A percentile compares a stretch with the other conserved stretches of the same genome.
Evolutionary conservation across 2,329 filamentous ascomycete genomes (phyloP).

Genomic region (Clonostachys rhizophaga): DNA sequence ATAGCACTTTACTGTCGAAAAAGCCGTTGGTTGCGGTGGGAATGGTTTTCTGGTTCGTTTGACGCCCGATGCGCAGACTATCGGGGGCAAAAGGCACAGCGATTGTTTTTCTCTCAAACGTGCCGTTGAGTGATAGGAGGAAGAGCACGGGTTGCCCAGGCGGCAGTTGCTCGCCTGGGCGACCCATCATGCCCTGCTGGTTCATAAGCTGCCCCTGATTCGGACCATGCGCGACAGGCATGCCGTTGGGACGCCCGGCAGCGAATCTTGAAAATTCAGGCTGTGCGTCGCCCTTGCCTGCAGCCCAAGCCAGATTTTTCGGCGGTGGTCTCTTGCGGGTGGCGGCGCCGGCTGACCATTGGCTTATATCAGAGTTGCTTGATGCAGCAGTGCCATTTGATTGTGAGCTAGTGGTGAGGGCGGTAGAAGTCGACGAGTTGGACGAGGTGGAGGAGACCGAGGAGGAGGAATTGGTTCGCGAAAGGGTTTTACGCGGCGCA

Average conservation of each 20-base stretch:
- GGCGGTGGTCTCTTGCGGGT: slow-evolving; percentile 46
- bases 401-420: slow-evolving; percentile 56
- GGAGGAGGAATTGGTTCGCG: slow-evolving; percentile 86
- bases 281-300: slow-evolving; percentile 39
- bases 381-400: slow-evolving; percentile 54
- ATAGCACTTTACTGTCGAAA: slow-evolving; percentile 97
- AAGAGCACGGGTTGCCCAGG: slow-evolving; percentile 74
- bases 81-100: slow-evolving; percentile 91
- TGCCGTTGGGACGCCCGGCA: slow-evolving; percentile 37
- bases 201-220: slow-evolving; percentile 22
- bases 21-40: slow-evolving; percentile 89
- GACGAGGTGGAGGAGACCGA: slow-evolving; percentile 60
- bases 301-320: slow-evolving; percentile 42
- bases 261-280: slow-evolving; percentile 41
- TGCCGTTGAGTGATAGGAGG: slow-evolving; percentile 86
- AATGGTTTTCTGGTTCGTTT: slow-evolving; percentile 94
- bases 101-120: slow-evolving; percentile 96
- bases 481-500: slow-evolving; percentile 80
- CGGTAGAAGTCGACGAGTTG: slow-evolving; percentile 56
- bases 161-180: slow-evolving; percentile 60
- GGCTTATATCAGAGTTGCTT: slow-evolving; percentile 39
- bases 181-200: slow-evolving; percentile 45
- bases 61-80: slow-evolving; percentile 87
- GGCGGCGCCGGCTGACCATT: slow-evolving; percentile 42
- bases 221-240: slow-evolving; percentile 14